Evolutionary conservation across 352 stramenopile genomes (phyloP).

Genomic region (Phytophthora pini): DNA sequence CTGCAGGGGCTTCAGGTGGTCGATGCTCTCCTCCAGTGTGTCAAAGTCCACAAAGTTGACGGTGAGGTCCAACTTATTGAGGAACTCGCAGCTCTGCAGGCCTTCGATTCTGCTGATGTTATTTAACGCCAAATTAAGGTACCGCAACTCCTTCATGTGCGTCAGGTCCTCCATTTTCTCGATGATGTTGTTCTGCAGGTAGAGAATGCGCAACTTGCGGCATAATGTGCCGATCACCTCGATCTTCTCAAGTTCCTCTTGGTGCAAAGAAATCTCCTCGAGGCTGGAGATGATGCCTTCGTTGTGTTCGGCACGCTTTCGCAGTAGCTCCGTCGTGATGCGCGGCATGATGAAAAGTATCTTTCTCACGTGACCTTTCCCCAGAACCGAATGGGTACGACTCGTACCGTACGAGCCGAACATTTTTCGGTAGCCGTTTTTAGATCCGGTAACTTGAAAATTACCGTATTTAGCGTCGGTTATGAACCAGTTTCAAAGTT

Average conservation of each 20-base stretch:
- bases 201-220: slow-evolving; percentile 93
- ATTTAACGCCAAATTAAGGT: slow-evolving; percentile 97
- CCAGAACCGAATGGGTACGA: too few species aligned
- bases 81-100: slow-evolving; percentile 84
- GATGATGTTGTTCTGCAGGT: slow-evolving; percentile 98
- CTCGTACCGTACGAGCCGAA: too few species aligned
- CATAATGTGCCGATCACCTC: slow-evolving; percentile 91
- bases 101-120: slow-evolving; percentile 93
- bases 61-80: slow-evolving; percentile 94
- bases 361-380: not conserved
- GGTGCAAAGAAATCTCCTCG: slow-evolving; percentile 93
- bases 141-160: slow-evolving; percentile 94
- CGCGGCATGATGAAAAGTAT: slow-evolving; percentile 47
- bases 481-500: too few species aligned
- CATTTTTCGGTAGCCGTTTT: too few species aligned
- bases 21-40: slow-evolving; percentile 84
- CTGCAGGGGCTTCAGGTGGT: slow-evolving; percentile 76
- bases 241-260: slow-evolving; percentile 95
- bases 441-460: too few species aligned
- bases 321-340: slow-evolving; percentile 85
- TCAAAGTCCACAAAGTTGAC: slow-evolving; percentile 97
- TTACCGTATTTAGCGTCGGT: too few species aligned
- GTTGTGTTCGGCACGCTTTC: slow-evolving; percentile 95
- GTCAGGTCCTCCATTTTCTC: slow-evolving; percentile 92
- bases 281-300: slow-evolving; percentile 92